These are phyloP conservation scores for Leavenworthia alabamica DNA, from an alignment of 345 rosid genomes.

Conservation along the genomic window DNA sequence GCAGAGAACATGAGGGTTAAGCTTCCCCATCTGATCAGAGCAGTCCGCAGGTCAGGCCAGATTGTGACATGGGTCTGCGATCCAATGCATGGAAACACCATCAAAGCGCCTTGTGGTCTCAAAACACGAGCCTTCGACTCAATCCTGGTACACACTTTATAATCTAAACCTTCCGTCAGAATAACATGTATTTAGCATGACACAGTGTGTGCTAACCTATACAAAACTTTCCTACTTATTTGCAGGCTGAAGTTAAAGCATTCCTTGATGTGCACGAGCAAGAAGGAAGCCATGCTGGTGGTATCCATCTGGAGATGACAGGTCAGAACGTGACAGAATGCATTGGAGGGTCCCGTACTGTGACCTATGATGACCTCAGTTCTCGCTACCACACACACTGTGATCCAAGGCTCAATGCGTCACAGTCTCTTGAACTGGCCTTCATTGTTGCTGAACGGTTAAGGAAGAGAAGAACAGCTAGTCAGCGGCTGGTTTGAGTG, in stretches of 20 bases:
- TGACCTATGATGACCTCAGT: constrained; percentile 47
- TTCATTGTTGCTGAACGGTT: constrained; percentile 59
- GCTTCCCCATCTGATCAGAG: constrained; percentile 55
- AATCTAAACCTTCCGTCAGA: neutral
- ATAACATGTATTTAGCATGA: neutral
- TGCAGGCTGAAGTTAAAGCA: constrained; percentile 50
- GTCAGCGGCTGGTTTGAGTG: constrained; percentile 23
- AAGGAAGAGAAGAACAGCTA: constrained; percentile 44
- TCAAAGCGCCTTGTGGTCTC: constrained; percentile 61
- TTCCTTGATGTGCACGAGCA: constrained; percentile 61
- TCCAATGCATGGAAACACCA: constrained; percentile 71
- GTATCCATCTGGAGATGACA: constrained; percentile 60
- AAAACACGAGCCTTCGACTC: constrained; percentile 65
- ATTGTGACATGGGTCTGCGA: constrained; percentile 64
- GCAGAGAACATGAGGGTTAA: constrained; percentile 62
- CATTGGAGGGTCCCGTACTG: constrained; percentile 57
- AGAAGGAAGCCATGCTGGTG: constrained; percentile 63
- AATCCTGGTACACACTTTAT: constrained; percentile 40
- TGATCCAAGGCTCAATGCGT: constrained; percentile 58
- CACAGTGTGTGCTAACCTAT: neutral
- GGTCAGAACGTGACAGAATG: constrained; percentile 64
- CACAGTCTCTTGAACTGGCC: constrained; percentile 55
- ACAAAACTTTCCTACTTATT: neutral
- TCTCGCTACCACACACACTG: constrained; percentile 66
- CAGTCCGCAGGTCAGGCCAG: constrained; percentile 55